Percentiles rank a stretch among this genome's conserved stretches.
These are phyloP conservation scores for Discostella stelligera DNA, from an alignment of 352 stramenopile species.

Conservation along the genomic window DNA sequence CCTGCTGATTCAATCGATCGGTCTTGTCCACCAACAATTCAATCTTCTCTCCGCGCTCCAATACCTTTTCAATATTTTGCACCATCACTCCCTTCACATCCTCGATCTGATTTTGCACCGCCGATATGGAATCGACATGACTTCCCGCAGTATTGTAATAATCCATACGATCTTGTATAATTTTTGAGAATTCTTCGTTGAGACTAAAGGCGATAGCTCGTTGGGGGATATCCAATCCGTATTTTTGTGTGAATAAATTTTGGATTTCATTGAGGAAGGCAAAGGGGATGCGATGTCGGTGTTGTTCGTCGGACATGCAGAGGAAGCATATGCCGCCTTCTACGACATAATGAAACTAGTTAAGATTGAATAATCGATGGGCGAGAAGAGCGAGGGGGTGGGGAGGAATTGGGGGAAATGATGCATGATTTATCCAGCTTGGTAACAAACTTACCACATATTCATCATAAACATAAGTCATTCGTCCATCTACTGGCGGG, in stretches of 20 bases:
- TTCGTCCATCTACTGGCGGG: slow-evolving; percentile 88
- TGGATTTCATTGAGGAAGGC: slow-evolving; percentile 98
- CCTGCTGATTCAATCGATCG: slow-evolving; percentile 94
- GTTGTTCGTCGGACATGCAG: slow-evolving; percentile 93
- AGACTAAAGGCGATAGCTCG: slow-evolving; percentile 95
- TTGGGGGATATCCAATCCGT: slow-evolving; percentile 70
- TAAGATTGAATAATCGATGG: not conserved
- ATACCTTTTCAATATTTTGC: slow-evolving; percentile 98
- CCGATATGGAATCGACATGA: slow-evolving; percentile 89
- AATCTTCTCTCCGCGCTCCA: slow-evolving; percentile 98
- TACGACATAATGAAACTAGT: slow-evolving; percentile 91
- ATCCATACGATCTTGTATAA: slow-evolving; percentile 93
- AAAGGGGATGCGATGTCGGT: slow-evolving; percentile 95
- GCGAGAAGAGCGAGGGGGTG: not conserved
- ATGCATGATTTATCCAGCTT: not conserved
- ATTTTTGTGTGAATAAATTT: slow-evolving; percentile 85
- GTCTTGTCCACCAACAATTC: slow-evolving; percentile 93
- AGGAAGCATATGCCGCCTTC: slow-evolving; percentile 95
- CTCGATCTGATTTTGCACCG: slow-evolving; percentile 94
- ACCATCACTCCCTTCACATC: slow-evolving; percentile 98
- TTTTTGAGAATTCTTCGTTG: slow-evolving; percentile 95
- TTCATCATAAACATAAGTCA: slow-evolving; percentile 98
- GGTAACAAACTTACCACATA: slow-evolving; percentile 61
- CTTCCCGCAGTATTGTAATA: slow-evolving; percentile 86
- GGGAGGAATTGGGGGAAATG: not conserved